Percentiles rank a stretch among this genome's conserved stretches.
Evolutionary conservation across 225 moss, liverwort and hornwort genomes (phyloP).

Genomic region (Anthoceros angustus): DNA sequence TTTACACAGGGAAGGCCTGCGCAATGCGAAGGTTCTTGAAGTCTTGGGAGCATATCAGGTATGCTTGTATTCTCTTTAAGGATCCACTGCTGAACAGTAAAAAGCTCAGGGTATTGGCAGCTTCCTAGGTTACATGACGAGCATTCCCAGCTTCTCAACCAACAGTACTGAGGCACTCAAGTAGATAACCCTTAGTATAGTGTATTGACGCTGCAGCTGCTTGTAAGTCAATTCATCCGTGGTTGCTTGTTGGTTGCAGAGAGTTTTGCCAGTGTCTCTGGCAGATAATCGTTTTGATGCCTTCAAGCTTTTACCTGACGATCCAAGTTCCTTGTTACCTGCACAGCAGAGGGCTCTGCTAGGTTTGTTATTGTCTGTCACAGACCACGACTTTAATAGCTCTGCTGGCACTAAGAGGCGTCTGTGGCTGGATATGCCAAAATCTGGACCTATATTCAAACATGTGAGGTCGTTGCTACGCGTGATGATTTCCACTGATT

Average conservation of each 20-base stretch:
- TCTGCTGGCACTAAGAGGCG: slow-evolving; percentile 14
- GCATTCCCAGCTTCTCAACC: too few relatives aligned
- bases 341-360: slow-evolving; percentile 61
- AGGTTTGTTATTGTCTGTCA: slow-evolving; percentile 55
- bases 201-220: background rate
- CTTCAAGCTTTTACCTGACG: slow-evolving; percentile 68
- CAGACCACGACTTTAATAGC: slow-evolving; percentile 17
- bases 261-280: slow-evolving; percentile 68
- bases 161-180: too few relatives aligned
- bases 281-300: slow-evolving; percentile 87
- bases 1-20: slow-evolving; percentile 25
- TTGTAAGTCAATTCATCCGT: too few relatives aligned
- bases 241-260: slow-evolving; percentile 25
- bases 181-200: too few relatives aligned
- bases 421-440: slow-evolving; percentile 16
- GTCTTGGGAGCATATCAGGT: slow-evolving; percentile 92
- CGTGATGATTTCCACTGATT: slow-evolving; percentile 40
- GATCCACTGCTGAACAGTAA: background rate
- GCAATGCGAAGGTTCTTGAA: slow-evolving; percentile 67
- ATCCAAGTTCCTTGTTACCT: slow-evolving; percentile 37
- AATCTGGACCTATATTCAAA: slow-evolving; percentile 45
- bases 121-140: background rate
- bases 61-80: background rate
- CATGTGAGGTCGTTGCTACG: slow-evolving; percentile 52
- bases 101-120: background rate